These are phyloP conservation scores for Rhynchosporium graminicola DNA, from an alignment of 2,329 filamentous ascomycete genomes.

Conservation along the genomic window DNA sequence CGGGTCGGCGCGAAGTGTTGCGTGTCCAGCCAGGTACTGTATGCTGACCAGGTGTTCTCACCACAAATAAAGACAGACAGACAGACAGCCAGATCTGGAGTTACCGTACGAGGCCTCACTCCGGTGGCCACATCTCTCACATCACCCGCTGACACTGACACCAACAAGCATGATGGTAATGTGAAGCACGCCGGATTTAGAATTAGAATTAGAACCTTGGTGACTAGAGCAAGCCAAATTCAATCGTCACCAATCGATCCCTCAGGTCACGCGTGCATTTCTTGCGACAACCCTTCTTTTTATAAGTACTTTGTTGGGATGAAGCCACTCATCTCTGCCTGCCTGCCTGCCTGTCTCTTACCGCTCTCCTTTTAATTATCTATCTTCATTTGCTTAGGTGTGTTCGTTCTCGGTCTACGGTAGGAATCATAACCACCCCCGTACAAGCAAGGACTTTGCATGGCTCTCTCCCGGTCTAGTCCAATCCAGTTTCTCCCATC, in stretches of 20 bases:
- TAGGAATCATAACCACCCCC: no score
- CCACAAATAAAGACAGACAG: background rate
- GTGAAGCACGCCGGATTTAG: background rate
- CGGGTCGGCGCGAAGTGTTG: constrained; percentile 25
- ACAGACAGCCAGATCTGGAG: no score
- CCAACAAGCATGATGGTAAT: background rate
- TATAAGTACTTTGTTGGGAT: background rate
- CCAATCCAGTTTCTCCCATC: background rate
- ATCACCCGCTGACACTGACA: background rate
- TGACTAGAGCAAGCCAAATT: constrained; percentile 3
- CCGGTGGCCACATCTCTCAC: constrained; percentile 5
- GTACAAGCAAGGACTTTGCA: background rate
- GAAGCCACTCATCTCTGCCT: background rate
- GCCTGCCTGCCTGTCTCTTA: background rate
- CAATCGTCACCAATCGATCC: constrained; percentile 18
- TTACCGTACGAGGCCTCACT: background rate
- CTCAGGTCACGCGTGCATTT: background rate
- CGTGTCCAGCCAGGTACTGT: background rate
- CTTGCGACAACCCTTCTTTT: constrained; percentile 12
- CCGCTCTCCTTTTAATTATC: no score
- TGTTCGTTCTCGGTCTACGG: no score
- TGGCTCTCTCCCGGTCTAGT: background rate
- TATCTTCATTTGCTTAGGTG: no score
- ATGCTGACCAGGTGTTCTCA: background rate
- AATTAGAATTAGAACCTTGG: constrained; percentile 11